Base-by-base conservation (phyloP, 345 rosid species). In the Ailanthus altissimus region DNA sequence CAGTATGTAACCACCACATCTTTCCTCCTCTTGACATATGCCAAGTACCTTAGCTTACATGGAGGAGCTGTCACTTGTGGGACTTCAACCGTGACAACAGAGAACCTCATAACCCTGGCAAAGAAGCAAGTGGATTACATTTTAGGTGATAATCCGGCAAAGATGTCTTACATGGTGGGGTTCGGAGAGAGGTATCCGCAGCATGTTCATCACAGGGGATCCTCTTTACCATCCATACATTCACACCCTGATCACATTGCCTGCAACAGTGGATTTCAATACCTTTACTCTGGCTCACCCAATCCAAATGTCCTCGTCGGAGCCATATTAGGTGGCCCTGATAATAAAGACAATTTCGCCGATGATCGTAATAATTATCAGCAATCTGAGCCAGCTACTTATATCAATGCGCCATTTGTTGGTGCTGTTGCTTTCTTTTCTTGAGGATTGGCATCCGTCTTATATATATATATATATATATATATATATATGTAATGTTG, bases 111-210 rank as follows among this genome's bases (percentile, higher is more conserved):
- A 53, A 69, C 86, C 26, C 81, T 82, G 70, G 93, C 94, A 46
- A 91, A 86, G 88, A 88, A 79, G 70, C 89, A 95, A 78, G 98
- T 93, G 59, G 97, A 95, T 82, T 95, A 95, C 81, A 86, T 92
- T 32, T 78, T 95, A 51, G 99, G 99, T 14, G 89, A 93, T 38
- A 93, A 95, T 82, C 98, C 99, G 0, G 84, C 82, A 57, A 86
- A 84, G 75, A 88, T 89, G 86, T 92, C 96, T 2, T 95, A 93
- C 85, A 93, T 93, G 98, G 98, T 93, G 16, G 99, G 97, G 20
- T 95, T 91, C 36, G 97, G 98, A 38, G 36, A 75, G 16, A 90
- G n/a, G 83, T 96, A 81, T 79, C 97, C 98, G 11, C 90, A 78
- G 45, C 92, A 83, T 59, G 85, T 93, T 32, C 99, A 96, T 83